Conservation (phyloP, 2,329 filamentous ascomycete species). For the Colletotrichum cereale region DNA sequence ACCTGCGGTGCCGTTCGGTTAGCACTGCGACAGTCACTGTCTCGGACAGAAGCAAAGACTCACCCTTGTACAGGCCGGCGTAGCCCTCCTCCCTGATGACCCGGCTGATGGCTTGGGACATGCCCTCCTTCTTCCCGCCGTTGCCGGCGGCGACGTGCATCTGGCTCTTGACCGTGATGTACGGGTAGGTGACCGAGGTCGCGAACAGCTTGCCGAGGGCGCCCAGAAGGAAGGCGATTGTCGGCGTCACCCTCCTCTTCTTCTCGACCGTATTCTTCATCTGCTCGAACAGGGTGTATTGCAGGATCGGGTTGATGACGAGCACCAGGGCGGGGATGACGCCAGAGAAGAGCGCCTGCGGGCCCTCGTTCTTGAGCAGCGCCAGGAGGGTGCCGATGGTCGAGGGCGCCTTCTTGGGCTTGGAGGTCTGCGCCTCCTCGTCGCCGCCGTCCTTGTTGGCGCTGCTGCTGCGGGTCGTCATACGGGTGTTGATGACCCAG, state of each 20-base stretch:
- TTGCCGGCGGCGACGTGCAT: slow-evolving; percentile 92
- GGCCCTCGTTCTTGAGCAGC: slow-evolving; percentile 86
- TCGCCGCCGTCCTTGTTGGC: slow-evolving; percentile 48
- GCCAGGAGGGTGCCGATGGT: slow-evolving; percentile 86
- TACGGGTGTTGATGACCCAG: slow-evolving; percentile 98
- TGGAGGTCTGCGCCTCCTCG: slow-evolving; percentile 57
- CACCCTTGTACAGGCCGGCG: slow-evolving; percentile 87
- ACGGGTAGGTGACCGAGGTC: slow-evolving; percentile 94
- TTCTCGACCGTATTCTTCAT: slow-evolving; percentile 91
- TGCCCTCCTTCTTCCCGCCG: slow-evolving; percentile 82
- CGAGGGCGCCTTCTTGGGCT: slow-evolving; percentile 68
- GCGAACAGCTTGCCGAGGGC: slow-evolving; percentile 95
- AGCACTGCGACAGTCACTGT: slow-evolving; percentile 22
- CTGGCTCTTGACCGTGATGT: slow-evolving; percentile 98
- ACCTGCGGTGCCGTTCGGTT: slow-evolving; percentile 63
- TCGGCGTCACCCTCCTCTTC: slow-evolving; percentile 80
- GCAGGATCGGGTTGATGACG: slow-evolving; percentile 97
- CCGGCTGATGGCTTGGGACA: slow-evolving; percentile 80
- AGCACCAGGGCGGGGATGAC: slow-evolving; percentile 93
- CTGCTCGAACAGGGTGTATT: slow-evolving; percentile 99
- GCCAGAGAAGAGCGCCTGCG: slow-evolving; percentile 87
- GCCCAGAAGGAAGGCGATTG: slow-evolving; percentile 89
- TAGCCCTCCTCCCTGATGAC: slow-evolving; percentile 94
- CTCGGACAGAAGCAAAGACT: not conserved
- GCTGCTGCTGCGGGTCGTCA: slow-evolving; percentile 85